Conservation (phyloP, 768 basidiomycete genomes). For the Hypholoma sublateritium region DNA sequence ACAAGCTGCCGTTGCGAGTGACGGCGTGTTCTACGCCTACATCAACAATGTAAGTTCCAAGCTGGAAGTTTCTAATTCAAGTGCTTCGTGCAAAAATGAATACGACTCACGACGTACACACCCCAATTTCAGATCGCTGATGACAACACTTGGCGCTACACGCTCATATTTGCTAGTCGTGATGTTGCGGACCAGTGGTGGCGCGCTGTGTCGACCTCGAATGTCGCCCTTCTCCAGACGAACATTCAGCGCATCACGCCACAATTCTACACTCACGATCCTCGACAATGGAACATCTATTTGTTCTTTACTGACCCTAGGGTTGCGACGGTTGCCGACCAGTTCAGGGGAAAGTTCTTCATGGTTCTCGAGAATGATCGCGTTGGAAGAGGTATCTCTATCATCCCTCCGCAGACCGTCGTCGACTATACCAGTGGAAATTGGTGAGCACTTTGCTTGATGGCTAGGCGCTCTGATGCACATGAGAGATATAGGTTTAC, state of each 20-base stretch:
- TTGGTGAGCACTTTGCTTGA: not conserved
- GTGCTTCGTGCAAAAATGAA: not conserved
- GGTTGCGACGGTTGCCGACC: not conserved
- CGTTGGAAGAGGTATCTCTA: not conserved
- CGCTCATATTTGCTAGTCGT: not conserved
- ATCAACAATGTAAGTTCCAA: too few relatives aligned
- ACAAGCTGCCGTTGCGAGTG: not conserved
- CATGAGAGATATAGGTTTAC: not conserved
- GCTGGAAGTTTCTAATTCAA: too few relatives aligned
- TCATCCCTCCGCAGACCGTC: not conserved
- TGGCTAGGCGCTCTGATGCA: not conserved
- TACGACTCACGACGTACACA: not conserved
- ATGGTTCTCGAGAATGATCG: not conserved
- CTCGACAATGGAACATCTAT: not conserved
- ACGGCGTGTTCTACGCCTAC: not conserved
- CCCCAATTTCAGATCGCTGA: not conserved
- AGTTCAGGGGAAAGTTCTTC: slow-evolving; percentile 1
- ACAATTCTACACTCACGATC: not conserved
- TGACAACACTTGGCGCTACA: not conserved
- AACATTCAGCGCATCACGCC: not conserved
- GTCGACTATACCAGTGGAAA: not conserved
- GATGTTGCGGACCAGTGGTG: slow-evolving; percentile 1
- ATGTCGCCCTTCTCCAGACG: not conserved
- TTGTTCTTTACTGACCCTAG: not conserved
- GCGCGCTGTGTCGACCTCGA: not conserved